Evolutionary conservation across 1,284 basidiomycete genomes (phyloP).

Genomic region (Irpex rosettiformis): DNA sequence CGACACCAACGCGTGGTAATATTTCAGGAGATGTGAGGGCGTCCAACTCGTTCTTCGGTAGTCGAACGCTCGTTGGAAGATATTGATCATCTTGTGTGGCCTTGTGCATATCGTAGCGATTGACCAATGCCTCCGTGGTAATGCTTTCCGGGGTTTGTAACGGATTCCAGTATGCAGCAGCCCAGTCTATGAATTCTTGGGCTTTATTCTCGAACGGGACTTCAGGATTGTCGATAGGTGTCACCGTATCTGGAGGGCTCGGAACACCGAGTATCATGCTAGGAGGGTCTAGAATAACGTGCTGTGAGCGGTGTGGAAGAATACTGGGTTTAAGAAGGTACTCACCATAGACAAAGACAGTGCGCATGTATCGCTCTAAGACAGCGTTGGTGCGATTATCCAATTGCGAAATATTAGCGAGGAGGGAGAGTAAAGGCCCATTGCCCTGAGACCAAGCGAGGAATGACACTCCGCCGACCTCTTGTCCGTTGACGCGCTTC

Average conservation of each 20-base stretch:
- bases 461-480: slow-evolving; percentile 5
- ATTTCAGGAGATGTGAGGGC: slow-evolving; percentile 4
- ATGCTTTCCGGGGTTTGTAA: not conserved
- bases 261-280: not conserved
- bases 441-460: slow-evolving; percentile 10
- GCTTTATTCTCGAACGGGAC: not conserved
- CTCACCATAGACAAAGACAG: slow-evolving; percentile 5
- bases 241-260: slow-evolving; percentile 5
- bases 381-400: not conserved
- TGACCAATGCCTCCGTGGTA: not conserved
- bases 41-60: slow-evolving; percentile 8
- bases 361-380: slow-evolving; percentile 4
- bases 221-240: slow-evolving; percentile 10
- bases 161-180: not conserved
- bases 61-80: slow-evolving; percentile 5
- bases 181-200: not conserved
- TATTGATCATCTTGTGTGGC: not conserved
- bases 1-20: slow-evolving; percentile 5
- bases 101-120: slow-evolving; percentile 1
- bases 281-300: not conserved
- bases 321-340: not conserved
- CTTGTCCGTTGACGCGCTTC: not conserved
- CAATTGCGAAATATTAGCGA: not conserved
- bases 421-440: not conserved
- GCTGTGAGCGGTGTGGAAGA: not conserved